phyloP scores from a whole-genome alignment of 495 filamentous ascomycete genomes.

The Stereocaulon alpinum region DNA sequence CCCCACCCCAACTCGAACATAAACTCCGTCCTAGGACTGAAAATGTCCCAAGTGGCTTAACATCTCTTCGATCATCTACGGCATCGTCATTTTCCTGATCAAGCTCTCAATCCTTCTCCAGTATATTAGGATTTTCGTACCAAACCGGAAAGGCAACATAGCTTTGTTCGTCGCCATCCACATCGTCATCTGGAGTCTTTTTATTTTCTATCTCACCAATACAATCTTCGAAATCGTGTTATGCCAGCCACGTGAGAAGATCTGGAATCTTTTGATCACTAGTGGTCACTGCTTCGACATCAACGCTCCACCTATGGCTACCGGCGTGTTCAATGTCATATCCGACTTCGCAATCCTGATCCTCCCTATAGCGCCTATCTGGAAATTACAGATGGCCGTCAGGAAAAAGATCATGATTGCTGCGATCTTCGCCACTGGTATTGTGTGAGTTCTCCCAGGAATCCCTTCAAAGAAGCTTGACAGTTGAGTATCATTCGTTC shows the following conservation, averaged over 20 bases:
- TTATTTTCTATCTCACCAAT: slow-evolving; percentile 4
- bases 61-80: slow-evolving; percentile 4
- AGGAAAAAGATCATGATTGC: slow-evolving; percentile 2
- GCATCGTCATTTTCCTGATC: slow-evolving; percentile 7
- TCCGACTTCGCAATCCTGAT: slow-evolving; percentile 19
- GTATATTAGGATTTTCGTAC: slow-evolving; percentile 18
- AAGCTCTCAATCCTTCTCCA: slow-evolving; percentile 19
- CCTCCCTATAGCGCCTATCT: slow-evolving; percentile 14
- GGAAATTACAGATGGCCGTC: slow-evolving; percentile 13
- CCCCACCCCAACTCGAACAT: too few relatives aligned
- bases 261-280: slow-evolving; percentile 25
- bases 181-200: slow-evolving; percentile 1
- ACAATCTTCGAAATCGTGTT: neutral
- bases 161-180: slow-evolving; percentile 7
- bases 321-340: slow-evolving; percentile 14
- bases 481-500: neutral
- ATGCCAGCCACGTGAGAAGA: slow-evolving; percentile 31
- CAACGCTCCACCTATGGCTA: slow-evolving; percentile 19
- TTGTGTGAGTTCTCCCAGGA: slow-evolving; percentile 8
- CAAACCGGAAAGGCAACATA: slow-evolving; percentile 4
- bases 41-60: neutral
- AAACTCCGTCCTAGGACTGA: neutral
- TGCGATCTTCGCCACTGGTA: slow-evolving; percentile 14
- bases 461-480: neutral
- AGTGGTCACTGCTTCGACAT: slow-evolving; percentile 31